Conservation (phyloP, 73 alveolate species). For the Tetrahymena elliotti region DNA sequence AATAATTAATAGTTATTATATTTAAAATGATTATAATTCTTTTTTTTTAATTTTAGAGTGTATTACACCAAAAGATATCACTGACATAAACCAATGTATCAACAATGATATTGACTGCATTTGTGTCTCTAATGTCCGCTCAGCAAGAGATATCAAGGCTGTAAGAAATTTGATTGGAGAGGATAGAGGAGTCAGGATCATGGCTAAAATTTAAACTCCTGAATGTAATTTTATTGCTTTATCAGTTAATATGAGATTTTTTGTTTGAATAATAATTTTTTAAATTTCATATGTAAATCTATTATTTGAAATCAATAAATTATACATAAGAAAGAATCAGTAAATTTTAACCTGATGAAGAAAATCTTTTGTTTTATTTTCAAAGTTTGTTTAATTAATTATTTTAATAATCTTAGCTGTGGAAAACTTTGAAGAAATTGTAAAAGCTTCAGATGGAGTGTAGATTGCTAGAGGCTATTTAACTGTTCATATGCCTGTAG, state of each 20-base stretch:
- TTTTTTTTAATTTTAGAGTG: neutral
- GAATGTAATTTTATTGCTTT: neutral
- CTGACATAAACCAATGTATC: neutral
- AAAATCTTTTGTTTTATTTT: no score
- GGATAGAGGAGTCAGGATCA: neutral
- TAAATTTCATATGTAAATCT: neutral
- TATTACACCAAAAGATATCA: neutral
- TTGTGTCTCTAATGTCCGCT: neutral
- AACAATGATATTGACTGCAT: neutral
- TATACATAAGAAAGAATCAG: no score
- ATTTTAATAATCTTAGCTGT: neutral
- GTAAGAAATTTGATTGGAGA: neutral
- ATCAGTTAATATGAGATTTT: no score
- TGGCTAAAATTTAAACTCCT: neutral
- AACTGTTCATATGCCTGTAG: neutral
- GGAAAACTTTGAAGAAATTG: neutral
- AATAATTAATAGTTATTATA: no score
- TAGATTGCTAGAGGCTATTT: neutral
- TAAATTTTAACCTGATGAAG: no score
- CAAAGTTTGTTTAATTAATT: neutral
- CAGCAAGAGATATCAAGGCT: neutral
- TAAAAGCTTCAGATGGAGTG: neutral
- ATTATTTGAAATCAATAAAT: no score
- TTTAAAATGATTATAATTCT: no score
- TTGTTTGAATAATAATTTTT: neutral